Conservation (phyloP, 2,329 filamentous ascomycete genomes). For the Talaromyces piceae region DNA sequence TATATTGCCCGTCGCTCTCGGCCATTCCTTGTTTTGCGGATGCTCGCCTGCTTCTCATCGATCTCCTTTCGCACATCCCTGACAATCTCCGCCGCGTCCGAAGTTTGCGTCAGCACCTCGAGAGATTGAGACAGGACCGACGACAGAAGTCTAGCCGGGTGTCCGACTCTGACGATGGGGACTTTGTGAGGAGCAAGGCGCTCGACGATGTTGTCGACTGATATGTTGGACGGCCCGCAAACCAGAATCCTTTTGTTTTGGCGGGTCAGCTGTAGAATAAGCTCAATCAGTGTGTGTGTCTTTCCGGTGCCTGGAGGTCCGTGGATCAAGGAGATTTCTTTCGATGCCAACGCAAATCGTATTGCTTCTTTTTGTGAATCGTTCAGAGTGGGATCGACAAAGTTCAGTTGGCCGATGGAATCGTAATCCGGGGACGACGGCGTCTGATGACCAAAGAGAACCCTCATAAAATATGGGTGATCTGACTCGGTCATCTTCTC, state of each 20-base stretch:
- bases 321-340: constrained; percentile 83
- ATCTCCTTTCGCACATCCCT: constrained; percentile 87
- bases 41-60: constrained; percentile 80
- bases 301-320: constrained; percentile 95
- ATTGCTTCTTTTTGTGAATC: constrained; percentile 58
- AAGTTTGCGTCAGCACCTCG: constrained; percentile 83
- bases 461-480: constrained; percentile 51
- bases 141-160: constrained; percentile 82
- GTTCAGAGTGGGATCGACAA: constrained; percentile 51
- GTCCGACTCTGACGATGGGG: constrained; percentile 80
- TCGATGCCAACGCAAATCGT: constrained; percentile 73
- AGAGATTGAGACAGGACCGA: constrained; percentile 84
- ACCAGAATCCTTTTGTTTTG: constrained; percentile 70
- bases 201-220: constrained; percentile 97
- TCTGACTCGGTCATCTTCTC: constrained; percentile 49
- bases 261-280: constrained; percentile 83
- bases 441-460: constrained; percentile 53
- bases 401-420: constrained; percentile 41
- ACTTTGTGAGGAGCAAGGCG: constrained; percentile 76
- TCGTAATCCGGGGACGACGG: constrained; percentile 45
- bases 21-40: constrained; percentile 77
- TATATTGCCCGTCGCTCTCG: constrained; percentile 77
- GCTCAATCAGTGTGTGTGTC: constrained; percentile 89
- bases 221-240: constrained; percentile 95
- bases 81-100: constrained; percentile 81